phyloP scores from a whole-genome alignment of 495 filamentous ascomycete species.

The Aspergillus nanangensis region DNA sequence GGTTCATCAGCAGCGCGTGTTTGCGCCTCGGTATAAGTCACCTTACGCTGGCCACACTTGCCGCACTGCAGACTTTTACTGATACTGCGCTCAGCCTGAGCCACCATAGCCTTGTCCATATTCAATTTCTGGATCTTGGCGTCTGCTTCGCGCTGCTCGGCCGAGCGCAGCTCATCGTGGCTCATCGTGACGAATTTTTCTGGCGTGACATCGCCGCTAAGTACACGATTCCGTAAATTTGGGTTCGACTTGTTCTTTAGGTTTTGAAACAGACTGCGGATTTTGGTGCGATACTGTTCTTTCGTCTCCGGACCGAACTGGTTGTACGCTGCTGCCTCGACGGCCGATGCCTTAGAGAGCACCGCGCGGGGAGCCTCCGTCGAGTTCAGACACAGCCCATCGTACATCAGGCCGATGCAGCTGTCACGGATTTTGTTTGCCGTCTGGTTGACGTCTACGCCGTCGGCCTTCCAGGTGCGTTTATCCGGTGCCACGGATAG shows the following conservation, averaged over 20 bases:
- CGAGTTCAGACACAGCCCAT: conserved; percentile 48
- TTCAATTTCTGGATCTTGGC: conserved; percentile 76
- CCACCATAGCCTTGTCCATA: conserved; percentile 91
- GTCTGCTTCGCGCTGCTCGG: conserved; percentile 62
- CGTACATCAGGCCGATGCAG: conserved; percentile 87
- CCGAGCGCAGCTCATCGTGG: conserved; percentile 73
- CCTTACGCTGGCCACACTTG: conserved; percentile 86
- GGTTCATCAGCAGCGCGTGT: conserved; percentile 84
- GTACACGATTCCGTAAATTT: conserved; percentile 66
- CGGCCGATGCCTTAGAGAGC: conserved; percentile 60
- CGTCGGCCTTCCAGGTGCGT: conserved; percentile 75
- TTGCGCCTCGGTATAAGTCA: conserved; percentile 93
- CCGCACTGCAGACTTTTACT: conserved; percentile 81
- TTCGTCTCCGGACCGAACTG: conserved; percentile 61
- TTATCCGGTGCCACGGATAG: conserved; percentile 71
- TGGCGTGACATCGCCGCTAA: conserved; percentile 65
- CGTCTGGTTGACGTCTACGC: conserved; percentile 65
- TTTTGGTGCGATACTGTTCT: conserved; percentile 72
- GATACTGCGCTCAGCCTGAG: conserved; percentile 82
- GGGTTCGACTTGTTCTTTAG: conserved; percentile 88
- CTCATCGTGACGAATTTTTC: conserved; percentile 70
- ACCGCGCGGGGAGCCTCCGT: conserved; percentile 50
- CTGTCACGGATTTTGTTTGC: conserved; percentile 68
- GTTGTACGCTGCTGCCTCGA: conserved; percentile 69
- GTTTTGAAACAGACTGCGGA: conserved; percentile 87